Percentiles rank a stretch among this genome's conserved stretches.
Conservation (phyloP, 2,329 filamentous ascomycete genomes). For the Botrytis paeoniae region DNA sequence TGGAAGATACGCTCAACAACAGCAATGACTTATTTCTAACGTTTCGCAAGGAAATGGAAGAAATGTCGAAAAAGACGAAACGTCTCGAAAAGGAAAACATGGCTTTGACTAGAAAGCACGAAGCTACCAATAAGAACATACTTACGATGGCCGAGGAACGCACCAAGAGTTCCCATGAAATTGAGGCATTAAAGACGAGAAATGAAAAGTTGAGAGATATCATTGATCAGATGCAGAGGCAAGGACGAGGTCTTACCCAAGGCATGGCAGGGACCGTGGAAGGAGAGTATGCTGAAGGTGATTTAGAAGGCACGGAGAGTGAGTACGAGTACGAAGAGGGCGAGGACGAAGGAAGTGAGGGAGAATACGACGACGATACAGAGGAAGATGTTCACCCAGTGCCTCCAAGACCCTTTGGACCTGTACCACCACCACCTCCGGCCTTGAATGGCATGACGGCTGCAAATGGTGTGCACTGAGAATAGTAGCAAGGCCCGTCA, state of each 20-base stretch:
- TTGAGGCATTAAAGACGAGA: slow-evolving; percentile 73
- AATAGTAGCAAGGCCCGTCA: background rate
- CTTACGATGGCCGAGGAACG: slow-evolving; percentile 96
- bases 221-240: slow-evolving; percentile 93
- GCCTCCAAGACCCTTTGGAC: slow-evolving; percentile 36
- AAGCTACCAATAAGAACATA: slow-evolving; percentile 90
- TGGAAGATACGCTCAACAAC: slow-evolving; percentile 97
- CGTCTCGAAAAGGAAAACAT: slow-evolving; percentile 95
- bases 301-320: slow-evolving; percentile 55
- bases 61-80: slow-evolving; percentile 99
- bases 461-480: slow-evolving; percentile 18
- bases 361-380: slow-evolving; percentile 47
- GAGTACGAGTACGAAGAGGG: slow-evolving; percentile 64
- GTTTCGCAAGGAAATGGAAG: slow-evolving; percentile 98
- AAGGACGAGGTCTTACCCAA: slow-evolving; percentile 74
- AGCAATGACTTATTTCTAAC: slow-evolving; percentile 97
- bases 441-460: slow-evolving; percentile 29
- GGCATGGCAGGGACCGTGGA: slow-evolving; percentile 60
- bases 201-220: slow-evolving; percentile 90
- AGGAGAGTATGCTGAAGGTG: slow-evolving; percentile 55
- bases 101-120: slow-evolving; percentile 85
- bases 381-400: slow-evolving; percentile 38
- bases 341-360: slow-evolving; percentile 46
- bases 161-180: slow-evolving; percentile 67
- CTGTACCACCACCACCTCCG: slow-evolving; percentile 36